Percentiles rank a stretch among this genome's conserved stretches.
phyloP scores from a whole-genome alignment of 176 grass and related monocot genomes.

The Poa pratensis region DNA sequence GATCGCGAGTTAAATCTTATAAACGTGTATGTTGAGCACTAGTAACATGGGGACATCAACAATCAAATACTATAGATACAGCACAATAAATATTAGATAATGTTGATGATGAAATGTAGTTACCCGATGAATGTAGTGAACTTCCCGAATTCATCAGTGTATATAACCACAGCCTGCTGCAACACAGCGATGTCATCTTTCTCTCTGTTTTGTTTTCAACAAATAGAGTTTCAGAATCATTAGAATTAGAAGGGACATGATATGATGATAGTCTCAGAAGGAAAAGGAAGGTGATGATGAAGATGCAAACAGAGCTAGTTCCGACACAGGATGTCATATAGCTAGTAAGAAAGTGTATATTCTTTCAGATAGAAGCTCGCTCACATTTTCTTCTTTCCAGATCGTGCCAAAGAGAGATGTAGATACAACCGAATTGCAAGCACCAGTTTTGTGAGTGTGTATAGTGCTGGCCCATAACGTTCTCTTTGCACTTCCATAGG shows the following conservation, averaged over 20 bases:
- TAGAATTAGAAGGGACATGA: constrained; percentile 9
- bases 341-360: constrained; percentile 12
- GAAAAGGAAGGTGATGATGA: not conserved
- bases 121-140: constrained; percentile 92
- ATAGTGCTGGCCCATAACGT: constrained; percentile 89
- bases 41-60: not conserved
- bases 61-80: not conserved
- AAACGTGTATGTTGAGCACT: constrained; percentile 4
- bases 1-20: not conserved
- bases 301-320: constrained; percentile 21
- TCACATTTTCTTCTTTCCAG: constrained; percentile 75
- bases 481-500: constrained; percentile 98
- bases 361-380: constrained; percentile 28
- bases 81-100: constrained; percentile 18
- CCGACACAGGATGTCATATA: not conserved
- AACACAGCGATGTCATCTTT: constrained; percentile 61
- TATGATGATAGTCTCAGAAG: not conserved
- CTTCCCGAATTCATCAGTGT: constrained; percentile 76
- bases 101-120: constrained; percentile 30
- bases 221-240: constrained; percentile 24
- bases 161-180: constrained; percentile 70
- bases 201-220: constrained; percentile 60
- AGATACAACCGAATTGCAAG: constrained; percentile 79
- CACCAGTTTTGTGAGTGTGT: constrained; percentile 79
- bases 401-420: constrained; percentile 61